Base-by-base conservation (phyloP, 2,329 filamentous ascomycete genomes). In the Trichoderma atrobrunneum region DNA sequence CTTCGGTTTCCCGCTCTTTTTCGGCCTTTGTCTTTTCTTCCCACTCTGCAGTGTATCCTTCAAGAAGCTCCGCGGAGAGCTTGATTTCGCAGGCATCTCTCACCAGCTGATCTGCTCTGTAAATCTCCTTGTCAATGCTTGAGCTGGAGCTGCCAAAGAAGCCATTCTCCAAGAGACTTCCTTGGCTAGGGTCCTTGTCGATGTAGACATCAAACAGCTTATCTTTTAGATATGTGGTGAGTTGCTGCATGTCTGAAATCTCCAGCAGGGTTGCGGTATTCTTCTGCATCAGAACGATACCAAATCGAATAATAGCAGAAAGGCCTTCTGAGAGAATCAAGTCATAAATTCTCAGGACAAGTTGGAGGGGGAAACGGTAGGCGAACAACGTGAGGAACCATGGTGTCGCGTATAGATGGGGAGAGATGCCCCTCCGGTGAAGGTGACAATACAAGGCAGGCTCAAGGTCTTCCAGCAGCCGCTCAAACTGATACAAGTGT, bases 381-480 rank as follows among this genome's bases (percentile, higher is more conserved):
- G 95, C 94, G 79, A 99, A 99, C n/a, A 99, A 87, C 0, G 96
- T 99, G 64, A 99, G 87, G 82, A 99, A 99, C 96, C 96, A 99
- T 81, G 99, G 96, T 0, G 96, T 99, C 59, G 96, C 96, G 80
- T 99, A 99, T 10, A 99, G 87, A 79, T 97, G 94, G 1, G 96
- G 92, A 10, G 92, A 92, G 70, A 99, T 96, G 75, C 93, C 91
- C 71, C 93, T 90, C 72, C 96, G 91, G 78, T 93, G 93, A 71
- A 99, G 89, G 81, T 99, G 96, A 80, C 95, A 98, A 82, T 97
- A 98, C 7, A 99, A 85, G 2, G 95, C 95, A 2, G 97, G 96
- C 79, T 99, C 95, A 57, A 95, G 86, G 77, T 99, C 96, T 82
- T 99, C 96, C 32, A 99, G 85, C 24, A 99, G 85, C 30, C 96